Evolutionary conservation across 495 filamentous ascomycete genomes (phyloP).

Genomic region (Talaromyces thailandensis): DNA sequence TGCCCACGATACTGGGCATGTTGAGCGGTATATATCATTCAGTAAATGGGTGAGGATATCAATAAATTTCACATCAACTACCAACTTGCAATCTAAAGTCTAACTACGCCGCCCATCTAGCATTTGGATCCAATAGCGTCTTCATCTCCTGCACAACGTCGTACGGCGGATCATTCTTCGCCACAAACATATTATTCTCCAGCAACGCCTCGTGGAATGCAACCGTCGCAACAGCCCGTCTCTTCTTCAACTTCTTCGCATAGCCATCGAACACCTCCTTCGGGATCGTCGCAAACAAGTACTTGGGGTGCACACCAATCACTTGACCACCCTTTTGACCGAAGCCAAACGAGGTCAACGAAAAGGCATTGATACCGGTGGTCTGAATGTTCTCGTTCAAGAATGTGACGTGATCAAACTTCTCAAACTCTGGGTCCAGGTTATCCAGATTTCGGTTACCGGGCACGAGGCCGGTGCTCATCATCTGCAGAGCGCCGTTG

Average conservation of each 20-base stretch:
- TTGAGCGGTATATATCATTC: too few species aligned
- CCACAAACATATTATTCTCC: background rate
- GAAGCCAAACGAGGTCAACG: conserved; percentile 19
- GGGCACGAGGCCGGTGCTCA: background rate
- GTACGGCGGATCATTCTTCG: background rate
- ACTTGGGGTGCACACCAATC: conserved; percentile 13
- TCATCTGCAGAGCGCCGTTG: conserved; percentile 15
- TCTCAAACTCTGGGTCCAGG: background rate
- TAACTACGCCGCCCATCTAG: background rate
- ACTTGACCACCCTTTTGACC: conserved; percentile 16
- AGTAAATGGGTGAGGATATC: too few species aligned
- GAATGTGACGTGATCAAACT: background rate
- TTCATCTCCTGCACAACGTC: background rate
- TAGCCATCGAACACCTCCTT: background rate
- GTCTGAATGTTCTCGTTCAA: background rate
- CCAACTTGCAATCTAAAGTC: background rate
- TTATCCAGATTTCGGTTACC: background rate
- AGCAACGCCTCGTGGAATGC: background rate
- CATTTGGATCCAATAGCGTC: background rate
- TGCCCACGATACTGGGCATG: too few species aligned
- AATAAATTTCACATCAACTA: too few species aligned
- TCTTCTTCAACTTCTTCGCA: background rate
- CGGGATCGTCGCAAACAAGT: conserved; percentile 9
- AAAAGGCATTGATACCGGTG: conserved; percentile 1
- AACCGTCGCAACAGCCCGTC: background rate